phyloP scores from a whole-genome alignment of 805 yeast genomes.

The Metschnikowia gruessii region DNA sequence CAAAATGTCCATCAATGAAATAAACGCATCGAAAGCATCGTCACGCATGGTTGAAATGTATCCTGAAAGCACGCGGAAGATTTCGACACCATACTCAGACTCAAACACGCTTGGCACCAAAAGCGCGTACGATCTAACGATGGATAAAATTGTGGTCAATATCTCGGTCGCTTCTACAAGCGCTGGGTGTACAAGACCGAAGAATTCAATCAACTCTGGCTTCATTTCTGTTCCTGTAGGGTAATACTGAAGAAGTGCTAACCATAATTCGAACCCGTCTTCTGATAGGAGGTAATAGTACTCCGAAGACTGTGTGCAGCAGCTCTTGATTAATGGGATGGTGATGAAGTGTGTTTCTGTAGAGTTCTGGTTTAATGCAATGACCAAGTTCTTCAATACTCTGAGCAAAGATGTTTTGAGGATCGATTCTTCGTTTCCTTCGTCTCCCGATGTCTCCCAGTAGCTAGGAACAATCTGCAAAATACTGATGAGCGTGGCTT shows the following conservation, averaged over 20 bases:
- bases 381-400: constrained; percentile 53
- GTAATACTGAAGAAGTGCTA: constrained; percentile 59
- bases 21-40: constrained; percentile 58
- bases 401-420: constrained; percentile 44
- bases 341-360: constrained; percentile 50
- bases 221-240: constrained; percentile 40
- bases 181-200: constrained; percentile 55
- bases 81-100: constrained; percentile 33
- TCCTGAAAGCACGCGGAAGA: constrained; percentile 49
- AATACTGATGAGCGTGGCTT: constrained; percentile 48
- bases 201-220: constrained; percentile 41
- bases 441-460: constrained; percentile 64
- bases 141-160: constrained; percentile 58
- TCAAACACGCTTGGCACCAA: constrained; percentile 42
- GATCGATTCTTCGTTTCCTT: constrained; percentile 35
- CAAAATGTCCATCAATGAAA: constrained; percentile 53
- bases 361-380: constrained; percentile 55
- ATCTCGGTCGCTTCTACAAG: constrained; percentile 72
- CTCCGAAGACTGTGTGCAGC: constrained; percentile 48
- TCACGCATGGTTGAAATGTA: constrained; percentile 65
- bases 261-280: constrained; percentile 87
- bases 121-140: constrained; percentile 61
- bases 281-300: constrained; percentile 61
- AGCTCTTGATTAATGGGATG: constrained; percentile 62
- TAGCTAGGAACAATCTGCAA: constrained; percentile 59